Evolutionary conservation across 441 rosid genomes (phyloP).

Genomic region (Dalechampia spathulata): DNA sequence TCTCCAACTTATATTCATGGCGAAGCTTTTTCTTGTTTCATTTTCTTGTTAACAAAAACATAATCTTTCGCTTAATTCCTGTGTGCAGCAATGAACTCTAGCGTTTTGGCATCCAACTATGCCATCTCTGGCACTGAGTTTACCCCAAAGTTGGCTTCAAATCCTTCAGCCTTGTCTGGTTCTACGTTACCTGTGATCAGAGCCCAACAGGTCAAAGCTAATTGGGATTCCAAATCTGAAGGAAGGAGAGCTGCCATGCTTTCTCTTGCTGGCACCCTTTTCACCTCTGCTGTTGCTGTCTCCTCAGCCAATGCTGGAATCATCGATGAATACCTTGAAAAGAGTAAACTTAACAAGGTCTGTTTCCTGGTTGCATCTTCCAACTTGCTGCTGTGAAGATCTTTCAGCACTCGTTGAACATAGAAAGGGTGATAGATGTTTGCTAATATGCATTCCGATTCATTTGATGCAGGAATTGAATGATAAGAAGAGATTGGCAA

Average conservation of each 20-base stretch:
- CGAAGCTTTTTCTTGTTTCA: too few species aligned
- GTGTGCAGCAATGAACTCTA: slow-evolving; percentile 82
- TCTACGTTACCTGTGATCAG: slow-evolving; percentile 58
- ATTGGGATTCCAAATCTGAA: slow-evolving; percentile 31
- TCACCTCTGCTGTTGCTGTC: slow-evolving; percentile 48
- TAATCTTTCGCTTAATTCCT: too few species aligned
- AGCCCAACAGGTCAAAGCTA: slow-evolving; percentile 34
- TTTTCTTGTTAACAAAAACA: neutral
- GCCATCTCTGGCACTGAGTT: slow-evolving; percentile 62
- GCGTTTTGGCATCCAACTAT: slow-evolving; percentile 78
- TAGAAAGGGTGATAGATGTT: neutral
- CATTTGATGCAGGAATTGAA: slow-evolving; percentile 54
- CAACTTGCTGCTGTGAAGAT: neutral
- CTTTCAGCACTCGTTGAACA: too few species aligned
- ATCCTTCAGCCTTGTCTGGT: slow-evolving; percentile 30
- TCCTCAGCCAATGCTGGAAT: slow-evolving; percentile 77
- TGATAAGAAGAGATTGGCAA: slow-evolving; percentile 92
- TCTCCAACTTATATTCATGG: too few species aligned
- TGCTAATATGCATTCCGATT: neutral
- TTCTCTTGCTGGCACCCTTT: slow-evolving; percentile 60
- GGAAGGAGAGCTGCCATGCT: slow-evolving; percentile 75
- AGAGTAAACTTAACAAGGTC: slow-evolving; percentile 92
- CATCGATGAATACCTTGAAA: slow-evolving; percentile 88
- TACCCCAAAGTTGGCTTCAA: slow-evolving; percentile 41
- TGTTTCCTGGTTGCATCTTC: neutral